These are phyloP conservation scores for Earliella scabrosa DNA, from an alignment of 1,284 basidiomycete species.

Conservation along the genomic window DNA sequence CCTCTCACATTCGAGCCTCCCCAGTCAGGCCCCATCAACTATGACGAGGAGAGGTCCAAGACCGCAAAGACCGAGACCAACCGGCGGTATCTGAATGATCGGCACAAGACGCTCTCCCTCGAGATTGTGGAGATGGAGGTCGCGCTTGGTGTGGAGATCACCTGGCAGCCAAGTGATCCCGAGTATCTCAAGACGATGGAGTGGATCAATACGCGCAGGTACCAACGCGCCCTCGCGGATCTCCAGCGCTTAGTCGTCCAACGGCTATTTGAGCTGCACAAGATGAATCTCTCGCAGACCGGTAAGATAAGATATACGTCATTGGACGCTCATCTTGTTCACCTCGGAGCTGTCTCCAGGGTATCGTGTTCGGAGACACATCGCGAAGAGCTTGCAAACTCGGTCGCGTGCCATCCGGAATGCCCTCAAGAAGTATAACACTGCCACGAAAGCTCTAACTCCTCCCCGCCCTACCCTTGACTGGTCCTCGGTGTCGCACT, in stretches of 20 bases:
- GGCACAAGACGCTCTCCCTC: background rate
- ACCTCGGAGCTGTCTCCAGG: too few relatives aligned
- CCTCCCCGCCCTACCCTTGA: constrained; percentile 34
- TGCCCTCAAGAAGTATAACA: constrained; percentile 33
- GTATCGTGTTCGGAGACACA: constrained; percentile 25
- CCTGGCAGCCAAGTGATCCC: background rate
- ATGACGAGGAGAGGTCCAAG: background rate
- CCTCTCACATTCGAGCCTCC: too few relatives aligned
- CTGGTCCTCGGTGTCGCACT: constrained; percentile 35
- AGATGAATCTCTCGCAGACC: constrained; percentile 29
- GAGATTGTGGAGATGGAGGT: background rate
- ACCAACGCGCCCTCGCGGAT: constrained; percentile 28
- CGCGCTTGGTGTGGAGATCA: background rate
- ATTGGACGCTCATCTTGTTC: too few relatives aligned
- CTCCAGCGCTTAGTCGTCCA: constrained; percentile 33
- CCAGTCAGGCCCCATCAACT: too few relatives aligned
- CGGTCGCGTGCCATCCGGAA: constrained; percentile 27
- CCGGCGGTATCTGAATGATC: background rate
- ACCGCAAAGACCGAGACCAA: background rate
- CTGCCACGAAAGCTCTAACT: constrained; percentile 21
- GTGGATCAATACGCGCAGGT: constrained; percentile 25
- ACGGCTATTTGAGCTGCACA: constrained; percentile 35
- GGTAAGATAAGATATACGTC: constrained; percentile 21
- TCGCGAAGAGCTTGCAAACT: constrained; percentile 29
- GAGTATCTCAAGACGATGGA: constrained; percentile 2